Base-by-base conservation (phyloP, 2,329 filamentous ascomycete species). In the Lachnellula occidentalis region DNA sequence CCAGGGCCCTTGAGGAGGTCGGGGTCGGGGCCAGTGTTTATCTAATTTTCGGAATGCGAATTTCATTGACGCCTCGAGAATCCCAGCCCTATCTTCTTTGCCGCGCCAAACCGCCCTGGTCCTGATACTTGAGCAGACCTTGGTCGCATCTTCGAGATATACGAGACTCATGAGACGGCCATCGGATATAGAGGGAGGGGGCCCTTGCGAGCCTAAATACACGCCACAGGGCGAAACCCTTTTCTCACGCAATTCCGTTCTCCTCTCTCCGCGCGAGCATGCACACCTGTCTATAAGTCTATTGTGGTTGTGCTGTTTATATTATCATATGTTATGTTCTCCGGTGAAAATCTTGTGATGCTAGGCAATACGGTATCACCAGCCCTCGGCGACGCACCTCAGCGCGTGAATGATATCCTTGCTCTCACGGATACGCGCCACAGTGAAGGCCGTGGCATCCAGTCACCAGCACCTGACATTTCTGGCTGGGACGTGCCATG, bases 401-500 rank as follows among this genome's bases (percentile, higher is more conserved):
- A 48, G 51, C 51, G 51, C 51, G 47, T 41, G 27, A 24, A 22
- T 19, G 8, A 12, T 48, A 52, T 47, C 45, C 34, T 27, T 39
- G 48, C 17, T 7, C n/a, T 37, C 45, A 9, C 24, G 24, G 5
- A 6, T 24, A 24, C 24, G 45, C 51, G 37, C 45, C 24, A 37
- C 45, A 34, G 34, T 39, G 31, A 45, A 43, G 31, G 4, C 43
- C 34, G 37, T 19, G 1, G n/a, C 37, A 49, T 48, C 51, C 51
- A 53, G 51, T 51, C 21, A 24, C 24, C 22, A 37, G 47, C 34
- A 4, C 3, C 34, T 43, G 42, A 21, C 34, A 8, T 14, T 14
- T 34, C 19, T 27, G 22, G 34, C 39, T 58, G 57, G 57, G 54
- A 59, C 53, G 34, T 22, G 46, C 15, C 19, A 24, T 48, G 39